These are phyloP conservation scores for Oryza coarctata DNA, from an alignment of 176 grass and related monocot species.

Conservation along the genomic window DNA sequence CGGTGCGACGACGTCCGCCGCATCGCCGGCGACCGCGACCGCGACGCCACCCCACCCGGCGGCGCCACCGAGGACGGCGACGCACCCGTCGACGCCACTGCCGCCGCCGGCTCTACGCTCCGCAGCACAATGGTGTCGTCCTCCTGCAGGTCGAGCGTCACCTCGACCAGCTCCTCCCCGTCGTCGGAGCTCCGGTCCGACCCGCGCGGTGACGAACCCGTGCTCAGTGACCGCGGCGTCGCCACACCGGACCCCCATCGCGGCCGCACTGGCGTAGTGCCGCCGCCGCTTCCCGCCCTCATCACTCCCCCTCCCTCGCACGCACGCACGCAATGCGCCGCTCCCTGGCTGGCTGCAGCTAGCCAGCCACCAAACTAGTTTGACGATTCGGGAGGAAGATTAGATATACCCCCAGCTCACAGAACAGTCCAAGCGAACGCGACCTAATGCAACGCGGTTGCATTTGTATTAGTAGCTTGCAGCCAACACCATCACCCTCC, in stretches of 20 bases:
- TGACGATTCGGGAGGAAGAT: constrained; percentile 16
- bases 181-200: constrained; percentile 58
- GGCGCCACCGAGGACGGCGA: constrained; percentile 10
- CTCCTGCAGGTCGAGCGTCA: constrained; percentile 83
- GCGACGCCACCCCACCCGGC: constrained; percentile 11
- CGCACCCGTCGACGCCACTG: background rate
- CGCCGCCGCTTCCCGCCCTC: constrained; percentile 27
- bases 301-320: background rate
- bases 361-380: constrained; percentile 23
- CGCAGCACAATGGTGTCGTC: constrained; percentile 81
- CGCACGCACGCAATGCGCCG: background rate
- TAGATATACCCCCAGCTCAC: background rate
- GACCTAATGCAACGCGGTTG: constrained; percentile 36
- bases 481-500: background rate
- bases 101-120: constrained; percentile 66
- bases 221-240: constrained; percentile 62
- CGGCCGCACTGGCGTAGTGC: constrained; percentile 27
- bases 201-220: constrained; percentile 47
- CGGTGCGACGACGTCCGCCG: constrained; percentile 74
- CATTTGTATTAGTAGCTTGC: background rate
- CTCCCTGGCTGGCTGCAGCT: background rate
- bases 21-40: constrained; percentile 63
- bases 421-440: constrained; percentile 37
- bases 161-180: constrained; percentile 82
- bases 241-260: constrained; percentile 48